These are phyloP conservation scores for Fusarium austroafricanum DNA, from an alignment of 2,329 filamentous ascomycete genomes.

Conservation along the genomic window DNA sequence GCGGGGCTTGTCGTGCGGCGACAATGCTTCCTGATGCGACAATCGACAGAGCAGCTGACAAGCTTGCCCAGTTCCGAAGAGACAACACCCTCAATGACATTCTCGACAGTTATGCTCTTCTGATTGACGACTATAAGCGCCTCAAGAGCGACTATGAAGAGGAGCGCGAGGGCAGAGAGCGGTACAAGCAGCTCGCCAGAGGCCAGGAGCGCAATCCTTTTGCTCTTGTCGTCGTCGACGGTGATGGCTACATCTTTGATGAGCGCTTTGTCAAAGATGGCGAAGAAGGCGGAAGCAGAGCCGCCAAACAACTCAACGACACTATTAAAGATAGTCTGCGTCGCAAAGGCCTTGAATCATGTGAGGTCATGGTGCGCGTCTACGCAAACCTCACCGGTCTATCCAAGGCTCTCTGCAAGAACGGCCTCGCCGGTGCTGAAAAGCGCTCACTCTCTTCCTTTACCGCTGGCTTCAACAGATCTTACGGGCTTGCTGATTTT, in stretches of 20 bases:
- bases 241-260: slow-evolving; percentile 67
- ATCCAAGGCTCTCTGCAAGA: slow-evolving; percentile 59
- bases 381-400: slow-evolving; percentile 67
- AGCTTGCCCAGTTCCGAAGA: slow-evolving; percentile 49
- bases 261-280: slow-evolving; percentile 60
- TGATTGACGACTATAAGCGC: slow-evolving; percentile 65
- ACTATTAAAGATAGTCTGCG: slow-evolving; percentile 61
- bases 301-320: slow-evolving; percentile 65
- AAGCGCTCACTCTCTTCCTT: slow-evolving; percentile 68
- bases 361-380: slow-evolving; percentile 65
- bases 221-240: slow-evolving; percentile 70
- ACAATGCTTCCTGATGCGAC: slow-evolving; percentile 39
- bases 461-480: slow-evolving; percentile 66
- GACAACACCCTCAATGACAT: slow-evolving; percentile 46
- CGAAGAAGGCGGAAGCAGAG: slow-evolving; percentile 65
- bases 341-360: slow-evolving; percentile 61
- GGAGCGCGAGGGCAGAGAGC: slow-evolving; percentile 63
- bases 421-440: slow-evolving; percentile 63
- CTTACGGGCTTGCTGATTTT: slow-evolving; percentile 69
- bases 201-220: slow-evolving; percentile 66
- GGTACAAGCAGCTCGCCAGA: slow-evolving; percentile 65
- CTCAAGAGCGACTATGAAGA: slow-evolving; percentile 69
- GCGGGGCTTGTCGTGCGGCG: slow-evolving; percentile 25
- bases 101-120: slow-evolving; percentile 48
- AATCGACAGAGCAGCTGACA: slow-evolving; percentile 38